Conservation (phyloP, 2,329 filamentous ascomycete species). For the Epichloe sp. region DNA sequence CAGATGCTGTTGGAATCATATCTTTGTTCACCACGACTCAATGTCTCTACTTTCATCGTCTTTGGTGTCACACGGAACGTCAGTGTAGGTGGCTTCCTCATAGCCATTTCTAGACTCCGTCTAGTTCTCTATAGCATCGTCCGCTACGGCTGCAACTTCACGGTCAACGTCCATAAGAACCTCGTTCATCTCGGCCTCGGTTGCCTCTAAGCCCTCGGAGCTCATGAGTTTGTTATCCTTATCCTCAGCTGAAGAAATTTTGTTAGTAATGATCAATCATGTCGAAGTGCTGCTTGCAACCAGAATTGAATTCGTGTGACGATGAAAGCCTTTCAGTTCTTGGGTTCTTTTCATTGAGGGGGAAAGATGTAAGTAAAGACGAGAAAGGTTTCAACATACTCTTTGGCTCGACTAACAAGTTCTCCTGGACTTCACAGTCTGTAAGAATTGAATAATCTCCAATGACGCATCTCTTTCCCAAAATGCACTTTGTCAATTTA, state of each 20-base stretch:
- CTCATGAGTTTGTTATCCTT: constrained; percentile 57
- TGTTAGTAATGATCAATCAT: not conserved
- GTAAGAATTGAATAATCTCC: constrained; percentile 72
- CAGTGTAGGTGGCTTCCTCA: too few relatives aligned
- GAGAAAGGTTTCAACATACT: constrained; percentile 34
- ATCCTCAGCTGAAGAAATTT: constrained; percentile 39
- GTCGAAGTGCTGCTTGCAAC: not conserved
- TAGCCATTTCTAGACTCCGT: too few relatives aligned
- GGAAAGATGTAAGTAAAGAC: not conserved
- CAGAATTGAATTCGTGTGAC: too few relatives aligned
- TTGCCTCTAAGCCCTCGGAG: constrained; percentile 51
- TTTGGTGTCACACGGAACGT: too few relatives aligned
- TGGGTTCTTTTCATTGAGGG: not conserved
- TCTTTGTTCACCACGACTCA: too few relatives aligned
- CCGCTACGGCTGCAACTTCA: constrained; percentile 17
- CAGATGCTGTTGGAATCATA: too few relatives aligned
- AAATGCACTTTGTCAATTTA: constrained; percentile 74
- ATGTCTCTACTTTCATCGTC: too few relatives aligned
- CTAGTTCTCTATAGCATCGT: constrained; percentile 9
- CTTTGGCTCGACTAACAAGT: constrained; percentile 68
- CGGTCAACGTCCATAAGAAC: constrained; percentile 31
- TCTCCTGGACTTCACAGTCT: constrained; percentile 88
- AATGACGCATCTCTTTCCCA: constrained; percentile 69
- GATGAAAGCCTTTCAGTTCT: not conserved
- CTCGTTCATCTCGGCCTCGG: constrained; percentile 46